Evolutionary conservation across 345 rosid genomes (phyloP).

Genomic region (Bruguiera sexangula): DNA sequence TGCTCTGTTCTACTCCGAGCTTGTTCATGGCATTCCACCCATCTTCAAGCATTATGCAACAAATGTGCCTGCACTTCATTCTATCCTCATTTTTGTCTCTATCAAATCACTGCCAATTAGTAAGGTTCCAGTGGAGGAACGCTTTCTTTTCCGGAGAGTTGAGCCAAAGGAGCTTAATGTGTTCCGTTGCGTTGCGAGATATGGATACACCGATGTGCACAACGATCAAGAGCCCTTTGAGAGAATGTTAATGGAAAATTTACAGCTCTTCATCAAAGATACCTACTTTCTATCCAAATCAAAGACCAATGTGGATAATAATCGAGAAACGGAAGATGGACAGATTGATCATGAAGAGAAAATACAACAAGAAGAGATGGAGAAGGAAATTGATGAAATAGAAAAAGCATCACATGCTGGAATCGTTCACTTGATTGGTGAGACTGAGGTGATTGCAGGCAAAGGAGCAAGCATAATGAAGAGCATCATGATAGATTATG

Average conservation of each 20-base stretch:
- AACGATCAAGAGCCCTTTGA: constrained; percentile 41
- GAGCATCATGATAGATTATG: constrained; percentile 41
- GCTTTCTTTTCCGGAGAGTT: constrained; percentile 44
- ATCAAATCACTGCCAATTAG: constrained; percentile 44
- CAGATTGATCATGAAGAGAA: background rate
- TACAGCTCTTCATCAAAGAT: constrained; percentile 35
- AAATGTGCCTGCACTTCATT: constrained; percentile 46
- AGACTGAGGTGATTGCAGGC: constrained; percentile 44
- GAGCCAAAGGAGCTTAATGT: constrained; percentile 33
- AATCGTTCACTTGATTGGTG: constrained; percentile 51
- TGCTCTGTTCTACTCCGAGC: constrained; percentile 48
- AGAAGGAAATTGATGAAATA: constrained; percentile 8
- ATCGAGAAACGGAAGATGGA: constrained; percentile 1
- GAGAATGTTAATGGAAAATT: constrained; percentile 26
- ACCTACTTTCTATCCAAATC: background rate
- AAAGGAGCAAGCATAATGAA: constrained; percentile 38
- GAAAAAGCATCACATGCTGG: constrained; percentile 29
- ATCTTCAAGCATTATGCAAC: constrained; percentile 46
- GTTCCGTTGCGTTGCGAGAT: constrained; percentile 46
- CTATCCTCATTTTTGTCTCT: constrained; percentile 42
- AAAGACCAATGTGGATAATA: background rate
- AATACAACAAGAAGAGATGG: background rate
- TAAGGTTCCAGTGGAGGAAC: constrained; percentile 38
- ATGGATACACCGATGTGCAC: constrained; percentile 45
- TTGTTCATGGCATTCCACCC: constrained; percentile 47